Evolutionary conservation across 2,329 filamentous ascomycete species (phyloP).

Genomic region (Claviceps humidiphila): DNA sequence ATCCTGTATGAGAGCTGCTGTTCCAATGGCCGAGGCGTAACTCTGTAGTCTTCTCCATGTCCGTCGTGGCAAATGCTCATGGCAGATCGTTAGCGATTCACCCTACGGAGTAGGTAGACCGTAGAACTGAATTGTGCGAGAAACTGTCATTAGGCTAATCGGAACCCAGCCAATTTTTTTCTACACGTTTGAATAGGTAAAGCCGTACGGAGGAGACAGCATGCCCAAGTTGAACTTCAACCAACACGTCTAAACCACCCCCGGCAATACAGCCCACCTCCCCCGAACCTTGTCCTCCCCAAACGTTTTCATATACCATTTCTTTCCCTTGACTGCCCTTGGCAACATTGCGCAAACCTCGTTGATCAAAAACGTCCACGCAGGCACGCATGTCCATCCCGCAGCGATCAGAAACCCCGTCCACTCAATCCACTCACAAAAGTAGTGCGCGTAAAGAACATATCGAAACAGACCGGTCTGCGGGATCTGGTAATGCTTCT

Average conservation of each 20-base stretch:
- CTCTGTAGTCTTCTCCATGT: too few relatives aligned
- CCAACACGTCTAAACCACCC: slow-evolving; percentile 26
- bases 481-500: slow-evolving; percentile 81
- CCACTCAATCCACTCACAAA: slow-evolving; percentile 98
- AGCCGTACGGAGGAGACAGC: too few relatives aligned
- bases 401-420: slow-evolving; percentile 70
- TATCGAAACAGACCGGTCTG: slow-evolving; percentile 69
- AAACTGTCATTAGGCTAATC: too few relatives aligned
- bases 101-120: too few relatives aligned
- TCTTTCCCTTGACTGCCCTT: slow-evolving; percentile 63
- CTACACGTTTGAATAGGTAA: too few relatives aligned
- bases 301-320: slow-evolving; percentile 84
- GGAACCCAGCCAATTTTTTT: too few relatives aligned
- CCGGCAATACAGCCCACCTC: slow-evolving; percentile 57
- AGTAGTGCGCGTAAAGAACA: slow-evolving; percentile 82
- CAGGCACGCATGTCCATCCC: slow-evolving; percentile 56
- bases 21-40: too few relatives aligned
- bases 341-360: slow-evolving; percentile 86
- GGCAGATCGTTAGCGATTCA: too few relatives aligned
- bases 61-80: too few relatives aligned
- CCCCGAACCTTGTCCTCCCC: slow-evolving; percentile 66
- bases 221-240: neutral
- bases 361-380: slow-evolving; percentile 70
- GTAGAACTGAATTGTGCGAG: too few relatives aligned
- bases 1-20: too few relatives aligned